phyloP scores from a whole-genome alignment of 129 eudicot species.

The Escallonia herrerae region DNA sequence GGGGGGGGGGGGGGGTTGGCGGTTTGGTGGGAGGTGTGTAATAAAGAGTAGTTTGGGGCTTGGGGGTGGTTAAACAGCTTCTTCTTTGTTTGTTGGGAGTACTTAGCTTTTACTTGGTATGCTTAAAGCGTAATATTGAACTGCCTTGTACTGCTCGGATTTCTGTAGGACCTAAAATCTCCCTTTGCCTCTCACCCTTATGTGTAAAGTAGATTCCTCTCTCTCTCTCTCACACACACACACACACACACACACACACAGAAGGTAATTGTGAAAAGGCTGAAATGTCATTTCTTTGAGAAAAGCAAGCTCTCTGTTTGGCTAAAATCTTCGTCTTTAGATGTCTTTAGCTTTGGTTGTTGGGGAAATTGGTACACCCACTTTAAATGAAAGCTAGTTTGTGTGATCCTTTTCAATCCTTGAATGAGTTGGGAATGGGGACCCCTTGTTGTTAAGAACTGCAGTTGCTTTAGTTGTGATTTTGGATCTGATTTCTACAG shows the following conservation, averaged over 20 bases:
- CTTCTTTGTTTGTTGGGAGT: background rate
- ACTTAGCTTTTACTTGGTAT: background rate
- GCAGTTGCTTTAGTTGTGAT: slow-evolving; percentile 1
- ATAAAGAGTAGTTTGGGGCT: no score
- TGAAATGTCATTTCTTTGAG: no score
- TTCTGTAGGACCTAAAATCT: background rate
- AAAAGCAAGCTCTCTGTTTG: slow-evolving; percentile 1
- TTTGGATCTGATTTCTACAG: background rate
- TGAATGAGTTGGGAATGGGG: background rate
- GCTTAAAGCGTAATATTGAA: background rate
- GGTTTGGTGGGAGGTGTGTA: no score
- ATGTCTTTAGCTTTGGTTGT: slow-evolving; percentile 15
- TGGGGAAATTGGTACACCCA: background rate
- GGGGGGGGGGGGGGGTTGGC: no score
- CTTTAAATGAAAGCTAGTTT: slow-evolving; percentile 1
- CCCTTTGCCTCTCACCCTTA: background rate
- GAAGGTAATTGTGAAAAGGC: background rate
- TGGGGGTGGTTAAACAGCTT: no score
- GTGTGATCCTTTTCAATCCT: slow-evolving; percentile 2
- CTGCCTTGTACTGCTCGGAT: background rate
- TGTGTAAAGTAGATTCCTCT: background rate
- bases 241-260: background rate
- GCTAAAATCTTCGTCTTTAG: background rate
- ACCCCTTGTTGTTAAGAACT: background rate
- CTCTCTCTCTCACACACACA: background rate